These are phyloP conservation scores for Fusarium luffae DNA, from an alignment of 2,329 filamentous ascomycete genomes.

Conservation along the genomic window DNA sequence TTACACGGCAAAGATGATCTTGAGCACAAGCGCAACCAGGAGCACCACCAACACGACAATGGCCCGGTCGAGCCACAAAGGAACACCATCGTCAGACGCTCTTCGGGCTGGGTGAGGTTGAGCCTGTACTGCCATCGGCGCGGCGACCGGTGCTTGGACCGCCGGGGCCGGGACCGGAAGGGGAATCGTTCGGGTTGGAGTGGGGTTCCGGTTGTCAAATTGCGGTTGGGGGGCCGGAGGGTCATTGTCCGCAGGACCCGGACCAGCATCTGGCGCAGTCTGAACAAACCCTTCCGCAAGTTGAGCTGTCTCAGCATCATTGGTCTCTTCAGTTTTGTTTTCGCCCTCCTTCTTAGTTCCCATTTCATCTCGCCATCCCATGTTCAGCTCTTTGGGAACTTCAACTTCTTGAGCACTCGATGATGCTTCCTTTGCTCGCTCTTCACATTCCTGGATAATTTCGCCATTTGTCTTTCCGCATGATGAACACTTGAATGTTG, in stretches of 20 bases:
- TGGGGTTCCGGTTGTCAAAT: conserved; percentile 22
- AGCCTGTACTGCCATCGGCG: conserved; percentile 22
- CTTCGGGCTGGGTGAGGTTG: conserved; percentile 37
- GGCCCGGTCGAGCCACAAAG: conserved; percentile 82
- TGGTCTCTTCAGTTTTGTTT: conserved; percentile 22
- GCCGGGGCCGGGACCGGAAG: conserved; percentile 17
- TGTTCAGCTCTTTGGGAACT: conserved; percentile 66
- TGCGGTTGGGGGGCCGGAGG: conserved; percentile 11
- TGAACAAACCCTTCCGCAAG: conserved; percentile 69
- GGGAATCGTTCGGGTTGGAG: conserved; percentile 27
- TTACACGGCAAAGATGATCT: conserved; percentile 57
- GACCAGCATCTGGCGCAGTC: conserved; percentile 50
- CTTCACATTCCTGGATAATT: conserved; percentile 77
- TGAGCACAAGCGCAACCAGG: conserved; percentile 75
- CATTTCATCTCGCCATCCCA: conserved; percentile 81
- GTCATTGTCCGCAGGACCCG: not conserved
- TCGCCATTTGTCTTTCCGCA: conserved; percentile 80
- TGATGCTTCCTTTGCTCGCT: conserved; percentile 58
- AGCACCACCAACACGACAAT: conserved; percentile 79
- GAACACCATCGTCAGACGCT: conserved; percentile 61
- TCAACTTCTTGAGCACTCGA: conserved; percentile 55
- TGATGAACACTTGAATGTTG: conserved; percentile 72
- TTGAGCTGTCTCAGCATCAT: conserved; percentile 58
- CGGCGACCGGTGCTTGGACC: conserved; percentile 9
- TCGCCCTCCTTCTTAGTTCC: conserved; percentile 49